Evolutionary conservation across 129 eudicot species (phyloP).

Genomic region (Erigeron canadensis): DNA sequence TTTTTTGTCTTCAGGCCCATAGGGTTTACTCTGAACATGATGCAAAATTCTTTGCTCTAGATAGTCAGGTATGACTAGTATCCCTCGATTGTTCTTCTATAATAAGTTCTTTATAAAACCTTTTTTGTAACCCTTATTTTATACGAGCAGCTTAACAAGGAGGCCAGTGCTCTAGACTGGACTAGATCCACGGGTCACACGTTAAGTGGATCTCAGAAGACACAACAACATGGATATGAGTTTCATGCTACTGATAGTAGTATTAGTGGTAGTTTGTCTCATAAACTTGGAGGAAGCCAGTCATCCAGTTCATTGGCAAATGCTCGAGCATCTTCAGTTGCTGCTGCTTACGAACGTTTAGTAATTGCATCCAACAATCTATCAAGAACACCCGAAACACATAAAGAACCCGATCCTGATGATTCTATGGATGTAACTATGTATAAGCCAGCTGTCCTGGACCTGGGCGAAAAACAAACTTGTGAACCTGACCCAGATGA

Average conservation of each 20-base stretch:
- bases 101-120: background rate
- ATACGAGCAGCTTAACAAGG: slow-evolving; percentile 69
- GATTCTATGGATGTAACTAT: slow-evolving; percentile 19
- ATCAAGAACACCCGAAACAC: slow-evolving; percentile 28
- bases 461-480: slow-evolving; percentile 13
- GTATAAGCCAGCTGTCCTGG: slow-evolving; percentile 20
- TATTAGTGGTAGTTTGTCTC: slow-evolving; percentile 34
- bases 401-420: slow-evolving; percentile 37
- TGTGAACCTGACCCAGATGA: slow-evolving; percentile 39
- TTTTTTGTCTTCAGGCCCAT: slow-evolving; percentile 65
- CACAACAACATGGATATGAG: slow-evolving; percentile 40
- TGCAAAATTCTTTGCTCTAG: slow-evolving; percentile 67
- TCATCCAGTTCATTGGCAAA: slow-evolving; percentile 39
- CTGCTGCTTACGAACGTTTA: slow-evolving; percentile 83
- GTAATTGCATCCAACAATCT: slow-evolving; percentile 41
- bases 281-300: slow-evolving; percentile 70
- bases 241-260: slow-evolving; percentile 34
- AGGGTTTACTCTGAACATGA: slow-evolving; percentile 89
- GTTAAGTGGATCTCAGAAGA: slow-evolving; percentile 40
- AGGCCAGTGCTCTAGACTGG: slow-evolving; percentile 84
- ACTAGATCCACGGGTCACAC: slow-evolving; percentile 73
- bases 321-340: slow-evolving; percentile 77
- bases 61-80: slow-evolving; percentile 62
- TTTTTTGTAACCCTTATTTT: slow-evolving; percentile 11
- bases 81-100: background rate